Conservation (phyloP, 1,284 basidiomycete species). For the Fomitiporia mediterranea region DNA sequence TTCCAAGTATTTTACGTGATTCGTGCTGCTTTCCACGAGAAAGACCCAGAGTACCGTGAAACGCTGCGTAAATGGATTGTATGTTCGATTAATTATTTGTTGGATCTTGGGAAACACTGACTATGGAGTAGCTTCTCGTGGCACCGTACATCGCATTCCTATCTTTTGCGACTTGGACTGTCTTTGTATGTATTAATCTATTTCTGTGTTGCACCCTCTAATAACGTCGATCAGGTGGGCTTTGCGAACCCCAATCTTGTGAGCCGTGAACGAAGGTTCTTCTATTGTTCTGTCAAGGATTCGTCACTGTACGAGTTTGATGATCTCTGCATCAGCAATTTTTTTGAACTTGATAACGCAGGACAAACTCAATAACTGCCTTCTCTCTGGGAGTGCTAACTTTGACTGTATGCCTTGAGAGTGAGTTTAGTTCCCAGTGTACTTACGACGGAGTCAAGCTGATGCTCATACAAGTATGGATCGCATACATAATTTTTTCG, state of each 20-base stretch:
- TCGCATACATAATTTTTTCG: constrained; percentile 36
- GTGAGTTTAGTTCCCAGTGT: constrained; percentile 20
- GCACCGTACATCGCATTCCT: constrained; percentile 39
- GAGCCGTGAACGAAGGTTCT: constrained; percentile 43
- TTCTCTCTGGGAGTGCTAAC: constrained; percentile 36
- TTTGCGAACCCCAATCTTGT: constrained; percentile 33
- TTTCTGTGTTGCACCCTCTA: background rate
- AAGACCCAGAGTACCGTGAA: constrained; percentile 30
- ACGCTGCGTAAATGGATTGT: constrained; percentile 33
- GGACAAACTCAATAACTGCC: constrained; percentile 37
- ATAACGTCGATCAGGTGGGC: constrained; percentile 33
- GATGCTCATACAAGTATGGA: constrained; percentile 33
- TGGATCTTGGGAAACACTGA: background rate
- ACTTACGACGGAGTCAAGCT: background rate
- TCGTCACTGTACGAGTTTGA: constrained; percentile 32
- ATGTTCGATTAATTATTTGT: background rate
- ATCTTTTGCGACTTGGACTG: constrained; percentile 35
- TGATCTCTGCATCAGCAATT: background rate
- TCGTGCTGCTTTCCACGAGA: constrained; percentile 25
- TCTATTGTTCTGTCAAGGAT: constrained; percentile 45
- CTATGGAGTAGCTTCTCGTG: constrained; percentile 35
- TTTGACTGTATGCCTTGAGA: constrained; percentile 31
- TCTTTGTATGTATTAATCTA: constrained; percentile 28
- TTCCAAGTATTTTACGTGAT: constrained; percentile 44
- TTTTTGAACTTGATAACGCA: constrained; percentile 20